Base-by-base conservation (phyloP, 2,329 filamentous ascomycete genomes). In the Verticillium alfalfae region DNA sequence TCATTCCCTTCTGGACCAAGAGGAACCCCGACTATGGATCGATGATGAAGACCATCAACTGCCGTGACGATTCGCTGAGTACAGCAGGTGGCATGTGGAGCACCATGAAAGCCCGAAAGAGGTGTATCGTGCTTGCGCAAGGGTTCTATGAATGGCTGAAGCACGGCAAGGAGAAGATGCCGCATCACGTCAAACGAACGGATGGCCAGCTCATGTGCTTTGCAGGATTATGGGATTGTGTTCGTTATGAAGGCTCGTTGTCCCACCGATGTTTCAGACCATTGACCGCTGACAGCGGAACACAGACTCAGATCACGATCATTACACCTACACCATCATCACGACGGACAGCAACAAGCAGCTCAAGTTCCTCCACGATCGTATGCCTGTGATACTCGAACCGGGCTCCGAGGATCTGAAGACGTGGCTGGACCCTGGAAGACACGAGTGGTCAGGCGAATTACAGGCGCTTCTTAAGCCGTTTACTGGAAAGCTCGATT, bases 131-230 rank as follows among this genome's bases (percentile, higher is more conserved):
- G 10, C 72, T 97, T 6, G 93, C 91, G 10, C 90, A 97, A 74
- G 95, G 95, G 1, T 99, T 98, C 75, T 99, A 92, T 70, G 95
- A 99, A 75, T 98, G 95, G 95, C 79, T 96, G 63, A 94, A 94
- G 75, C 91, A 88, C 69, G 88, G 69, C 60, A 93, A 90, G 67
- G 89, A 95, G 60, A 96, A 92, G 76, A 78, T 94, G 1, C 94
- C 95, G 12, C 88, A 98, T 74, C 97, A 88, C 69, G 84, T 92
- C 26, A 93, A 88, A 75, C 82, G 93, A 34, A 90, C 87, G 67
- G 94, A 98, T 71, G 91, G 90, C 0, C 84, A 87, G 68, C 77
- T 97, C 68, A 91, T 97, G 89, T 94, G 87, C 69, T 88, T 98
- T 69, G 94, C 94, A 12, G 95, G 94, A 0, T 75, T 99, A 5